Evolutionary conservation across 305 asterid genomes (phyloP), one percentile per base, ranked within the genome.

Genomic region (Fraxinus xanthoxyloides): DNA sequence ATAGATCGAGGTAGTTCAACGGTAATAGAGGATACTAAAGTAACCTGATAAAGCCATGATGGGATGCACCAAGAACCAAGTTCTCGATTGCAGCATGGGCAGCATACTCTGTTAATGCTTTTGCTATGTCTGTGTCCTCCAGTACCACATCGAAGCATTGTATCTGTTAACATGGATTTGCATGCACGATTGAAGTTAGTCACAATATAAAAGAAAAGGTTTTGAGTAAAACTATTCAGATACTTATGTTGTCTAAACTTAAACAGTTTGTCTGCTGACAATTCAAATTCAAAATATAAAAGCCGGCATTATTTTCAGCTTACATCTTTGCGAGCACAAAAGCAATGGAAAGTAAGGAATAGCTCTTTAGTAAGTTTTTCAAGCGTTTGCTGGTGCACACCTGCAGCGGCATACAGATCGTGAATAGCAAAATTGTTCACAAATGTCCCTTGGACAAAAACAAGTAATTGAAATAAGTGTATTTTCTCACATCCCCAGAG

Each of bases 241-340:
- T 81, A 46, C 59, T 15, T 56, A n/a, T 46, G 74, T 31, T 19
- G 19, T 10, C 38, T 7, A 74, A 82, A 26, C 34, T 31, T 21
- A 48, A n/a, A 48, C n/a, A 51, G 24, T 7, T 54, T 54, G 23
- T 54, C 32, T 24, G 32, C n/a, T 3, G 72, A 65, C 31, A 65
- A 24, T 12, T 10, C n/a, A 24, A 65, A 23, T 65, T 3, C 0
- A 23, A 3, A 65, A 65, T 7, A 24, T 4, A 9, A 23, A 21
- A 15, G 70, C 34, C 21, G 32, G 23, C 21, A 23, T 28, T 3
- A 24, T 32, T 79, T 79, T 24, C 15, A 40, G 72, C 94, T 43
- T 88, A 93, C 99, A 40, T 94, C 93, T 91, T 95, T 95, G 38
- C 98, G 90, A 3, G 92, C 87, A 74, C 99, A 95, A 72, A 88